These are phyloP conservation scores for Neckera pumila DNA, from an alignment of 225 moss, liverwort and hornwort genomes.

Conservation along the genomic window DNA sequence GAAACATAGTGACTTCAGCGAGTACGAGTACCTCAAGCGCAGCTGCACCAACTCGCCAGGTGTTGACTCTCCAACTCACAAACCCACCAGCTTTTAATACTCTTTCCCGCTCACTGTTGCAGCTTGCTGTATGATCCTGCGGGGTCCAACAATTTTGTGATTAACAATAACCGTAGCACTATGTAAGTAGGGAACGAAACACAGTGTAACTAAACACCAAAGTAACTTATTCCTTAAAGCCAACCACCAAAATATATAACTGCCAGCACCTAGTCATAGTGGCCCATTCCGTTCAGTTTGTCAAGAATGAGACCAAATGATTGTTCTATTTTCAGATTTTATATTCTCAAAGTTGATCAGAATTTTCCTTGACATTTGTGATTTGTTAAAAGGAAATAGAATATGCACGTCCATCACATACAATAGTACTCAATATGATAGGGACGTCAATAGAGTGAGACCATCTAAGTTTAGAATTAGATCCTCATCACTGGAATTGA, in stretches of 20 bases:
- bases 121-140: conserved; percentile 61
- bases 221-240: background rate
- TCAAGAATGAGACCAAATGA: background rate
- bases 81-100: conserved; percentile 42
- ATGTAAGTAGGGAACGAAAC: background rate
- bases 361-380: background rate
- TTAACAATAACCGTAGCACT: background rate
- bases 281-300: background rate
- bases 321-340: background rate
- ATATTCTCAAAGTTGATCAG: background rate
- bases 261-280: background rate
- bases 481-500: background rate
- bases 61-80: conserved; percentile 50
- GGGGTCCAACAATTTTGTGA: background rate
- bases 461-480: background rate
- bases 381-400: background rate
- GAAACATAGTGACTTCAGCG: background rate
- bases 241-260: background rate
- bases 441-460: background rate
- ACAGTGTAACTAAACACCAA: background rate
- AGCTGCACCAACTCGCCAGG: conserved; percentile 60
- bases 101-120: conserved; percentile 47
- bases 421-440: background rate
- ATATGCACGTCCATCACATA: background rate
- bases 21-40: conserved; percentile 36